Evolutionary conservation across 1,284 basidiomycete species (phyloP), one percentile per base, ranked within the genome.

Genomic region (Cryptococcus amylolentus): DNA sequence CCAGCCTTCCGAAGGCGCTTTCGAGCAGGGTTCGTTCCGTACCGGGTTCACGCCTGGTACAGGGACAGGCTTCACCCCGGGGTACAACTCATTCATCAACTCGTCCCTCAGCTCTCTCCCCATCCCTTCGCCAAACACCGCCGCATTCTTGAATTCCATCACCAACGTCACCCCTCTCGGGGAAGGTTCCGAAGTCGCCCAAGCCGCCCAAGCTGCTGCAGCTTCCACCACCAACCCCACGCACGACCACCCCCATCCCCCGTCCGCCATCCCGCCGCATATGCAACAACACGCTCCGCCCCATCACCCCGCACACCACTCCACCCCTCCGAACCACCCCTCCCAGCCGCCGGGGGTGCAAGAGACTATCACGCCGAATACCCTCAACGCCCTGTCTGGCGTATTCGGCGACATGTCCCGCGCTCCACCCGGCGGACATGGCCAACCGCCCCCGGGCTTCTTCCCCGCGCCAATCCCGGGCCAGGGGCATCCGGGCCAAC

Each of bases 91-190:
- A 0, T 65, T 74, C 27, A 70, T 76, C 62, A 69, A 74, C 26
- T 43, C 53, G 1, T 64, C 63, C 49, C 77, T 76, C 62, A 75
- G 75, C 60, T 67, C 49, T 0, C 63, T 77, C 26, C 91, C 91
- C 3, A 86, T 88, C 39, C 86, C 91, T 0, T 88, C 88, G 47
- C 94, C 94, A 0, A 89, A 88, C 70, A 96, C 94, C 9, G 88
- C 91, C 5, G 92, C 93, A 12, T 91, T 97, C 78, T 84, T 97
- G 54, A 88, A 88, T 58, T 88, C 94, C 81, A 91, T 95, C 81
- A 90, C 88, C 65, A 87, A 86, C 68, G 81, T 81, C 55, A 79
- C 81, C 45, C 79, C 84, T 7, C 82, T 84, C 1, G 68, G 58
- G 20, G 68, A 68, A 46, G 26, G 61, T 20, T 60, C 54, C 18